A percentile compares a stretch with the other conserved stretches of the same genome.
Conservation (phyloP, 805 yeast genomes). For the Cephaloascus albidus region DNA sequence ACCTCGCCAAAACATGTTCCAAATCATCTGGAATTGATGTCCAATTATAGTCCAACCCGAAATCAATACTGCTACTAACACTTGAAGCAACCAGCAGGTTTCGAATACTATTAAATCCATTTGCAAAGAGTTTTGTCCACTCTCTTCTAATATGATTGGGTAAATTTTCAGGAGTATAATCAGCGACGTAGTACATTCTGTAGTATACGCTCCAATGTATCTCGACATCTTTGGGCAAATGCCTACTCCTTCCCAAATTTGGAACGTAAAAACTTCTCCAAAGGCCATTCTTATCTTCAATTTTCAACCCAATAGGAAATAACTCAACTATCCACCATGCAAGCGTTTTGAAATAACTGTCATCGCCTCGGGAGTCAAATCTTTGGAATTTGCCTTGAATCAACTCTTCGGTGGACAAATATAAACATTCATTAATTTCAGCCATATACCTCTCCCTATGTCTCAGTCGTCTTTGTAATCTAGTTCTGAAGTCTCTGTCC, state of each 20-base stretch:
- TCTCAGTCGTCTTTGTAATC: background rate
- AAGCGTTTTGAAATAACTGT: slow-evolving; percentile 13
- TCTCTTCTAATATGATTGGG: slow-evolving; percentile 19
- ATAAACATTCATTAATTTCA: background rate
- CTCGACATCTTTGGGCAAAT: slow-evolving; percentile 34
- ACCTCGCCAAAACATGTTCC: slow-evolving; percentile 6
- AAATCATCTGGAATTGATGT: slow-evolving; percentile 22
- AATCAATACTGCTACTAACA: slow-evolving; percentile 7
- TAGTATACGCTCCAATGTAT: slow-evolving; percentile 61
- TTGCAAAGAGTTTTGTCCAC: slow-evolving; percentile 1
- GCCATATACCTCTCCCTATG: background rate
- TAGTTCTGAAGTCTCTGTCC: background rate
- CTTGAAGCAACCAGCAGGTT: slow-evolving; percentile 4
- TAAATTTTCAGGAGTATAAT: slow-evolving; percentile 35
- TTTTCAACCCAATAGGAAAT: slow-evolving; percentile 46
- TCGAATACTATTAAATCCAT: background rate
- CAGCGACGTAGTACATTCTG: slow-evolving; percentile 36
- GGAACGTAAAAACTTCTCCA: slow-evolving; percentile 46
- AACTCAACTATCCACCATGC: slow-evolving; percentile 59
- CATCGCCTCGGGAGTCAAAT: slow-evolving; percentile 30
- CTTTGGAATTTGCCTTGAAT: slow-evolving; percentile 6
- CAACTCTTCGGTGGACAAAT: background rate
- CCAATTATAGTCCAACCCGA: slow-evolving; percentile 16
- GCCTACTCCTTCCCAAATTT: slow-evolving; percentile 44
- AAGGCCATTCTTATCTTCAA: slow-evolving; percentile 35